phyloP scores from a whole-genome alignment of 1,284 basidiomycete genomes.

The Phellopilus nigrolimitatus region DNA sequence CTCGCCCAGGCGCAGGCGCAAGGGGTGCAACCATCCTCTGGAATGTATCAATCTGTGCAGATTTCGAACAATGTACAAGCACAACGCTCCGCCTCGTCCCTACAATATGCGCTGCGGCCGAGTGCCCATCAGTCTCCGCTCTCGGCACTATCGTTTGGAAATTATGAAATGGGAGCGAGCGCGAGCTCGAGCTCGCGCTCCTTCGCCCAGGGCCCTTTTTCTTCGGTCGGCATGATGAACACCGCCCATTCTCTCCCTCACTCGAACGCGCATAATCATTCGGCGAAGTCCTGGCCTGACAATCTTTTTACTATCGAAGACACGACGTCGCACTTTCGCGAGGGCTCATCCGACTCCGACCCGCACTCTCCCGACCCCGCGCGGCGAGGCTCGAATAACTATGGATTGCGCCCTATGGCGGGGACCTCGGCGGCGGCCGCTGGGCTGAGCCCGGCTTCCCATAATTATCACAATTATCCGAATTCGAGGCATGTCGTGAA shows the following conservation, averaged over 20 bases:
- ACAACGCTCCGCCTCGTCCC: not conserved
- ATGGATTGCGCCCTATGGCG: not conserved
- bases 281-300: not conserved
- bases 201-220: not conserved
- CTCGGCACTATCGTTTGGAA: not conserved
- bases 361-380: not conserved
- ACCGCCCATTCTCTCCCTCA: not conserved
- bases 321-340: not conserved
- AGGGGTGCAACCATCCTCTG: too few relatives aligned
- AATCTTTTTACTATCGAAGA: not conserved
- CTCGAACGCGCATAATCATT: not conserved
- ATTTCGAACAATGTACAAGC: not conserved
- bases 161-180: too few relatives aligned
- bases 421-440: too few relatives aligned
- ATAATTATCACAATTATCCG: too few relatives aligned
- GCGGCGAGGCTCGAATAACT: too few relatives aligned
- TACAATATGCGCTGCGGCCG: slow-evolving; percentile 9
- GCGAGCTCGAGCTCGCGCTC: too few relatives aligned
- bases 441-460: too few relatives aligned
- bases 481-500: too few relatives aligned
- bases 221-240: not conserved
- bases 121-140: not conserved
- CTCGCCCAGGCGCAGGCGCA: too few relatives aligned
- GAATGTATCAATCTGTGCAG: too few relatives aligned
- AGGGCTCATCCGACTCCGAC: not conserved